A percentile compares a stretch with the other conserved stretches of the same genome.
These are phyloP conservation scores for Suhomyces pyralidae DNA, from an alignment of 805 yeast species.

Conservation along the genomic window DNA sequence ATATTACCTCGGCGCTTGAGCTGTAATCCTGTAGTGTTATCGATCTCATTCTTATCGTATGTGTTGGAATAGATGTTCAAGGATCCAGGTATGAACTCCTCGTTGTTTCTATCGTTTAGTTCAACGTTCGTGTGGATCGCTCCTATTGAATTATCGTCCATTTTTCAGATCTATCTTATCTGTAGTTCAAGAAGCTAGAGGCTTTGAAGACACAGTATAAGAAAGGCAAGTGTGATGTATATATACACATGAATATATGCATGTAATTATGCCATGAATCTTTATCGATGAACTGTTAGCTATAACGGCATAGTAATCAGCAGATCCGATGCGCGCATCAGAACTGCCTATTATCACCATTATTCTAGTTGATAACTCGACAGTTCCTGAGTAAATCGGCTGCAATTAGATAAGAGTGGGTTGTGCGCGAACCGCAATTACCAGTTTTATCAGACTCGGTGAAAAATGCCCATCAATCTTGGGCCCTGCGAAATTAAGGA, in stretches of 20 bases:
- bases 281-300: neutral
- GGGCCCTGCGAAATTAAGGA: neutral
- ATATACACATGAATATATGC: neutral
- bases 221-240: neutral
- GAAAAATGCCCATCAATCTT: neutral
- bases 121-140: slow-evolving; percentile 10
- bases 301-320: neutral
- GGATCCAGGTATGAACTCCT: slow-evolving; percentile 55
- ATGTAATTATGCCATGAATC: neutral
- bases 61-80: slow-evolving; percentile 42
- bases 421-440: neutral
- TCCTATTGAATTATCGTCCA: slow-evolving; percentile 3
- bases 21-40: neutral
- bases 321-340: neutral
- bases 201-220: neutral
- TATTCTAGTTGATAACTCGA: neutral
- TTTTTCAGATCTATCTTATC: neutral
- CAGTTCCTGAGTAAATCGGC: neutral
- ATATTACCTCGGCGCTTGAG: slow-evolving; percentile 20
- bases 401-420: neutral
- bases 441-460: neutral
- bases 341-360: neutral
- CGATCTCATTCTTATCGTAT: slow-evolving; percentile 5
- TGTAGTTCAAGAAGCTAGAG: neutral
- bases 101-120: slow-evolving; percentile 12